Conservation (phyloP, 2,329 filamentous ascomycete species). For the Didymosphaeria variabile region DNA sequence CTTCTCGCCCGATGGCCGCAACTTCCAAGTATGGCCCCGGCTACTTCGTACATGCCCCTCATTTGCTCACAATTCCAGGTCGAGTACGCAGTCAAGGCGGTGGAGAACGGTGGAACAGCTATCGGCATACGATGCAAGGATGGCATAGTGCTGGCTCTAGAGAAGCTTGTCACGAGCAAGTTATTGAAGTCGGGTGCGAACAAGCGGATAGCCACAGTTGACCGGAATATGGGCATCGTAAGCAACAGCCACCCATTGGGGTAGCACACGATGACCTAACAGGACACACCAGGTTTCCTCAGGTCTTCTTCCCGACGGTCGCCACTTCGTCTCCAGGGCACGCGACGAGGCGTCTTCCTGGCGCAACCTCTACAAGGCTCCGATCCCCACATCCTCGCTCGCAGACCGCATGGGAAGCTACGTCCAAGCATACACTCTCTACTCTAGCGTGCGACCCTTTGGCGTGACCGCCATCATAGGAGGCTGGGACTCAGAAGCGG, state of each 20-base stretch:
- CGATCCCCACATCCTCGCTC: slow-evolving; percentile 87
- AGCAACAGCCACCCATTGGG: slow-evolving; percentile 47
- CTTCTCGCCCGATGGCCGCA: slow-evolving; percentile 98
- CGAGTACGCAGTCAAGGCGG: slow-evolving; percentile 98
- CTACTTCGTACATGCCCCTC: slow-evolving; percentile 1
- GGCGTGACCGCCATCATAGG: slow-evolving; percentile 94
- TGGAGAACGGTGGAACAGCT: slow-evolving; percentile 96
- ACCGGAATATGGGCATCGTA: slow-evolving; percentile 93
- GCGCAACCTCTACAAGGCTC: slow-evolving; percentile 93
- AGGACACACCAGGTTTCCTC: slow-evolving; percentile 76
- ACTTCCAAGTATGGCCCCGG: slow-evolving; percentile 80
- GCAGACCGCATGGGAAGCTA: slow-evolving; percentile 95
- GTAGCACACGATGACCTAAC: slow-evolving; percentile 17
- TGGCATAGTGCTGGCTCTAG: slow-evolving; percentile 92
- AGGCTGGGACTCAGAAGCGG: slow-evolving; percentile 90
- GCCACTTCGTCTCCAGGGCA: slow-evolving; percentile 92
- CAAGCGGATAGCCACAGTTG: slow-evolving; percentile 94
- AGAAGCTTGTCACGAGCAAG: slow-evolving; percentile 97
- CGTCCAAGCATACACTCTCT: slow-evolving; percentile 96
- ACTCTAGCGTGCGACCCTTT: slow-evolving; percentile 95
- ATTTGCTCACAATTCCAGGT: slow-evolving; percentile 56
- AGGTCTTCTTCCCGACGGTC: slow-evolving; percentile 91
- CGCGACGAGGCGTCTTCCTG: slow-evolving; percentile 92
- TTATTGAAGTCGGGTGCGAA: slow-evolving; percentile 94
- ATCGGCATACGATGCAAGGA: slow-evolving; percentile 98